Conservation (phyloP, 768 basidiomycete genomes). For the Pulveroboletus frians region DNA sequence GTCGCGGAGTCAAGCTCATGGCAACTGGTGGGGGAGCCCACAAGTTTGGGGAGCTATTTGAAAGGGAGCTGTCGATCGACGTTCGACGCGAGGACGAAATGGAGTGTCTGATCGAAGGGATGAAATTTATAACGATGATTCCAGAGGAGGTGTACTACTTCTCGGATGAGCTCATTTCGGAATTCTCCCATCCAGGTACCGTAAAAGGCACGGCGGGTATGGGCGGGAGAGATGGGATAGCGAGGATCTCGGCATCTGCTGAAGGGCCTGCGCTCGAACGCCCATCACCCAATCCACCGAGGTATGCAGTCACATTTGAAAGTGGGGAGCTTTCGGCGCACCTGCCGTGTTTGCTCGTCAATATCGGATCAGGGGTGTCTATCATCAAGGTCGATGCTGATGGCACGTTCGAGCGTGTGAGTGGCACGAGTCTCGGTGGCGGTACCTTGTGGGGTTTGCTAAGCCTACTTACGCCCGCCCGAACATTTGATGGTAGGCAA, state of each 20-base stretch:
- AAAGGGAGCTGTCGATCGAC: conserved; percentile 70
- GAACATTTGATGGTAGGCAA: conserved; percentile 89
- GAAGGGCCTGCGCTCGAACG: conserved; percentile 51
- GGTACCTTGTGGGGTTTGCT: conserved; percentile 97
- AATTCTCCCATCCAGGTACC: conserved; percentile 37
- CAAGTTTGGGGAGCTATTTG: conserved; percentile 84
- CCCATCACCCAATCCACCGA: conserved; percentile 87
- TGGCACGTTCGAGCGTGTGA: conserved; percentile 92
- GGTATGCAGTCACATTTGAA: conserved; percentile 86
- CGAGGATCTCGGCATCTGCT: conserved; percentile 7
- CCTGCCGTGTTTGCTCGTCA: conserved; percentile 92
- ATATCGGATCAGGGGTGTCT: conserved; percentile 96
- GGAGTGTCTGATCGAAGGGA: conserved; percentile 95
- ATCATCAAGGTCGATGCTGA: conserved; percentile 97
- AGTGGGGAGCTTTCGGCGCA: conserved; percentile 73
- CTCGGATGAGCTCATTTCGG: conserved; percentile 92
- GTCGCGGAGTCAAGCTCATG: conserved; percentile 90
- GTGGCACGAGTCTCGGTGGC: conserved; percentile 94
- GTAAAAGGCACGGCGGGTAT: conserved; percentile 4
- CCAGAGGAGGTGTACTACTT: conserved; percentile 98
- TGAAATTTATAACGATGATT: conserved; percentile 93
- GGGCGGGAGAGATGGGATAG: conserved; percentile 3
- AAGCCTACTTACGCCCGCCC: conserved; percentile 91
- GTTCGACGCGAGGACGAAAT: conserved; percentile 94
- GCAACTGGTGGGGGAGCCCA: conserved; percentile 98